Base-by-base conservation (phyloP, 768 basidiomycete species). In the Crucibulum laeve region DNA sequence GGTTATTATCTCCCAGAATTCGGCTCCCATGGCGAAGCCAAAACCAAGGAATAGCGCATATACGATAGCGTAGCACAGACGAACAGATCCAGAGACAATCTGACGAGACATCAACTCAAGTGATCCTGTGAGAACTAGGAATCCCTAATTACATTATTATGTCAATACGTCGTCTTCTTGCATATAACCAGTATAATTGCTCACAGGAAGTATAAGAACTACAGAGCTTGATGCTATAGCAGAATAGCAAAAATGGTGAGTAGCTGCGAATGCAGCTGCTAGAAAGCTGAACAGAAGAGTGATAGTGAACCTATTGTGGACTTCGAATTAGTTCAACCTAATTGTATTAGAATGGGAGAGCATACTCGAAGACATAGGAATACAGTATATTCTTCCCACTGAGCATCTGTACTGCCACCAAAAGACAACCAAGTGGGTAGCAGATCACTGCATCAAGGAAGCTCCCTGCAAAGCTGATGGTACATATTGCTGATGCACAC, bases 21-120 rank as follows among this genome's bases (percentile, higher is more conserved):
- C 72, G 0, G 80, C 82, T 3, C 91, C 89, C 36, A 92, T 87
- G 0, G 87, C 79, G 7, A 91, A 77, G 4, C 91, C 91, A 57
- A 93, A 89, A 0, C 85, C 84, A 5, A 86, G 69, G 59, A 83
- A 84, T 14, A 84, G 68, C n/a, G 85, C 82, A 55, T 92, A 93
- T 44, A 87, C 74, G 41, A 87, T 70, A 19, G 87, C 77, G 54
- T 87, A 92, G 51, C 86, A 87, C 13, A 92, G 70, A 28, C 88
- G 75, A 24, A 92, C 89, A 8, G 87, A 83, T n/a, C 91, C 89
- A 0, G 87, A 73, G 23, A 91, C 80, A 53, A 94, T 83, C 48
- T 87, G 87, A 14, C 88, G 77, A 3, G 87, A 84, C 46, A 87
- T 78, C 17, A 91, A 64, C 56, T 92, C 91, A 23, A 92, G 77